Base-by-base conservation (phyloP, 2,329 filamentous ascomycete species). In the Sclerotinia subarctica region DNA sequence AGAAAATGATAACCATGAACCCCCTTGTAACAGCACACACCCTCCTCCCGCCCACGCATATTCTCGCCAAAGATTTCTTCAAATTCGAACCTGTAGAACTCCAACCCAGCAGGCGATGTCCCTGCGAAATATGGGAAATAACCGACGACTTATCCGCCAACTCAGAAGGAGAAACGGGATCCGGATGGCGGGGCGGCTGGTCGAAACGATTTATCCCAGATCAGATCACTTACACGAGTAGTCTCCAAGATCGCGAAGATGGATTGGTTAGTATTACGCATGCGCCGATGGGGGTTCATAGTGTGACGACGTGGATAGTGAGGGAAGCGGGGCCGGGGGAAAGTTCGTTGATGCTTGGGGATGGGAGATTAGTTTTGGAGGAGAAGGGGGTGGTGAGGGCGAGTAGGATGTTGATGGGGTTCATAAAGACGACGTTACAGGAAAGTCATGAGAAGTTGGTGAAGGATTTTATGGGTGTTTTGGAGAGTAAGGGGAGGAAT, bases 1-100 rank as follows among this genome's bases (percentile, higher is more conserved):
- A 84, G 64, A 86, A 86, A 73, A 95, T 96, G 89, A 94, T 96
- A 75, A 88, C 93, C 76, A 82, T 96, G 69, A 96, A 96, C 79
- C 92, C 93, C 1, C 84, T 96, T 63, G 89, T 96, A 66, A 87
- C 89, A 69, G 87, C 89, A 68, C 86, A 91, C 70, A 84, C 87
- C 69, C 82, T 83, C 54, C 91, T 91, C 78, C 82, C 84, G 44
- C 82, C 90, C 3, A 59, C 64, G n/a, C 53, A 59, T 21, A 19
- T 29, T 11, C 64, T 49, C 46, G 46, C 53, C 54, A 24, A 26
- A 21, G 47, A 68, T 32, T 75, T 75, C 72, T 73, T 74, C 64
- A 70, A 70, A 53, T 54, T 49, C n/a, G 72, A 74, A 52, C 90
- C 91, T 0, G 75, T 82, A 32, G 84, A 88, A 75, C 87, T 90